These are phyloP conservation scores for Astrothelium macrocarpum DNA, from an alignment of 495 filamentous ascomycete species.

Conservation along the genomic window DNA sequence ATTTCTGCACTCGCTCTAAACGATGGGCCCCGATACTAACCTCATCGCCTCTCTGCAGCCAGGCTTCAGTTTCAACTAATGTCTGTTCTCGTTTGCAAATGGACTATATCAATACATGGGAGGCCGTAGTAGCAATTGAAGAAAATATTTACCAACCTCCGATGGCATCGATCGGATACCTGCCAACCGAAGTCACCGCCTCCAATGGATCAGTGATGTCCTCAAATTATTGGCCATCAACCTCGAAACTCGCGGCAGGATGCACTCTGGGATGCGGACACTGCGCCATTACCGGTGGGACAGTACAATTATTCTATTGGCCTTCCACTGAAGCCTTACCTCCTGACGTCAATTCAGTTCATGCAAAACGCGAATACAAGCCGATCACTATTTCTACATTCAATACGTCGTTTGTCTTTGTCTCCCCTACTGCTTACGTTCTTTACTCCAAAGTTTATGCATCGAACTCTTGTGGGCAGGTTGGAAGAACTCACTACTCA, in stretches of 20 bases:
- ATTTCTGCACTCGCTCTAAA: not conserved
- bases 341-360: not conserved
- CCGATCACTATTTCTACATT: not conserved
- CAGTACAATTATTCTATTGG: conserved; percentile 13
- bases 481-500: not conserved
- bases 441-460: conserved; percentile 7
- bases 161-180: not conserved
- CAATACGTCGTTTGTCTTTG: not conserved
- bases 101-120: not conserved
- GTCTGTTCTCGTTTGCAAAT: not conserved
- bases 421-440: conserved; percentile 9
- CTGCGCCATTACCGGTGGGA: conserved; percentile 10
- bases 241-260: not conserved
- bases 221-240: conserved; percentile 8
- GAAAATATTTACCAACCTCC: not conserved
- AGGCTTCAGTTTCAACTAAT: not conserved
- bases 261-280: conserved; percentile 11
- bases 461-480: conserved; percentile 8
- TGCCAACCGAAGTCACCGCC: not conserved
- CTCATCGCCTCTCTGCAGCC: not conserved
- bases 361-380: not conserved
- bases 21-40: not conserved
- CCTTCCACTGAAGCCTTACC: not conserved
- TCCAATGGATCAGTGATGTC: not conserved
- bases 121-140: not conserved